phyloP scores from a whole-genome alignment of 345 rosid species.

The Lumnitzera littorea region DNA sequence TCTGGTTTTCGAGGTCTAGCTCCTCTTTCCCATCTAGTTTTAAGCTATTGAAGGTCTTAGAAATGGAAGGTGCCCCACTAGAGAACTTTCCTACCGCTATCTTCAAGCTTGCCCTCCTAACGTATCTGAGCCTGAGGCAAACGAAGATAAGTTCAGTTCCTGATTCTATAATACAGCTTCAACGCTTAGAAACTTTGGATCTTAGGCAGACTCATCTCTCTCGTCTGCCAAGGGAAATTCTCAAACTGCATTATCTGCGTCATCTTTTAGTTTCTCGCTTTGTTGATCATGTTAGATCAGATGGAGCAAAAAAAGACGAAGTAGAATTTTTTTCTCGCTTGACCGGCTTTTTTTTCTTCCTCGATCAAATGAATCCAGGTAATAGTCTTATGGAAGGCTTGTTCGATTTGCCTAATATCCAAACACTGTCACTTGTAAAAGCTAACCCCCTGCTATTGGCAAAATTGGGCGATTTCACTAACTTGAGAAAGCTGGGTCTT shows the following conservation, averaged over 20 bases:
- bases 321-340: background rate
- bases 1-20: background rate
- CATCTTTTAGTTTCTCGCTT: conserved; percentile 5
- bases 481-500: conserved; percentile 8
- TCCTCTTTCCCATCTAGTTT: background rate
- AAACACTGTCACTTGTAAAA: conserved; percentile 10
- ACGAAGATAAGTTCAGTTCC: background rate
- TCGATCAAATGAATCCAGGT: no score
- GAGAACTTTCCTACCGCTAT: background rate
- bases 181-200: background rate
- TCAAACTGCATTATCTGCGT: background rate
- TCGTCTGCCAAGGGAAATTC: background rate
- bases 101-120: background rate
- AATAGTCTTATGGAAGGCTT: no score
- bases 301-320: background rate
- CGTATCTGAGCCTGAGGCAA: background rate
- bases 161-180: background rate
- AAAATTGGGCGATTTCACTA: background rate
- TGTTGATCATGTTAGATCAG: background rate
- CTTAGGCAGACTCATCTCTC: background rate
- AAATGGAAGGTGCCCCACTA: background rate
- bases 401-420: background rate
- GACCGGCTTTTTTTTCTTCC: background rate
- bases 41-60: background rate
- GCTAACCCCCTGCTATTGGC: background rate